Base-by-base conservation (phyloP, 2,329 filamentous ascomycete genomes). In the Colletotrichum truncatum region DNA sequence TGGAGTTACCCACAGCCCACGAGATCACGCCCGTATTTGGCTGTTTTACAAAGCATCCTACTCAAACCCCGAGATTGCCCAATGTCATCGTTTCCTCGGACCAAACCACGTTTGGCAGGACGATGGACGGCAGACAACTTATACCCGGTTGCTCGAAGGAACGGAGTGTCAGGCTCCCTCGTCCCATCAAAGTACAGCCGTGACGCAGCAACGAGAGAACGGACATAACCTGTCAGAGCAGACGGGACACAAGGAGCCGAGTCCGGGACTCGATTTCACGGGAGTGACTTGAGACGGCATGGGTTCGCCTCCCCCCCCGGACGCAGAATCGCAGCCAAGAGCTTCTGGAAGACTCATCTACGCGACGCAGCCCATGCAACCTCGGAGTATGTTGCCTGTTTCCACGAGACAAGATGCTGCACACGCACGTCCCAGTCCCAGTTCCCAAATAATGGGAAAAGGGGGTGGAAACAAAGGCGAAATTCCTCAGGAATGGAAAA, bases 301-400 rank as follows among this genome's bases (percentile, higher is more conserved):
- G 62, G 49, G 48, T 28, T 39, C 11, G 16, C 46, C 41, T 30
- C 41, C 28, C 23, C 28, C 28, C 36, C 25, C 28, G 49, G 36
- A 41, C 58, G 11, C 45, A 18, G 18, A 52, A 38, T n/a, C 21
- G 28, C 49, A 25, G 63, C 51, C 51, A 49, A 63, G 58, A 51
- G 23, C 41, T 56, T 56, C 57, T 55, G 30, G 49, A 66, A 66
- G 48, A 63, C 16, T 51, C 60, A 34, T 46, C 41, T 62, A 39
- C 21, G 43, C 48, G 49, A 48, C 57, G 30, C 41, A 55, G 28
- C 38, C 46, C 48, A 46, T 54, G 56, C 56, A 53, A 21, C 26
- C 32, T 34, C 60, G 14, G 25, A 53, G 11, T 38, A 26, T 34
- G 25, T 34, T 7, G 48, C 39, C 39, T 39, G 39, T 38, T 54